Evolutionary conservation across 2,329 filamentous ascomycete genomes (phyloP), one percentile per base, ranked within the genome.

Genomic region (Teratosphaeria zuluensis): DNA sequence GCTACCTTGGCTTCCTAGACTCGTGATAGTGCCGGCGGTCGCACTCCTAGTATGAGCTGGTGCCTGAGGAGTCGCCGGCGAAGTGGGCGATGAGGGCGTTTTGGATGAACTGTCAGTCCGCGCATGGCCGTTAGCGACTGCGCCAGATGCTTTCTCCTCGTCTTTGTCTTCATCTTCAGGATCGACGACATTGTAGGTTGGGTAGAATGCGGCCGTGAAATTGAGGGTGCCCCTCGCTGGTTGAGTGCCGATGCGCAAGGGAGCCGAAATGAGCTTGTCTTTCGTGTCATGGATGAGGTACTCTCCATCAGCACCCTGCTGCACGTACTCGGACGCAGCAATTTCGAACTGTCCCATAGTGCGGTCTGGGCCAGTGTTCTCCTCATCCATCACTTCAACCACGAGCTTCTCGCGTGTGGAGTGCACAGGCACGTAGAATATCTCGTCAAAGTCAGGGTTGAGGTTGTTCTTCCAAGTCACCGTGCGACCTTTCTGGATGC

Each of bases 391-490:
- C 64, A 97, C 91, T 73, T 99, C 94, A 19, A 99, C 76, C 0
- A 86, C 85, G 32, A 99, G 78, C 69, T 88, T 90, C 72, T 99
- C 94, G 33, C 90, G 87, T 14, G 82, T 68, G 6, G 87, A 91
- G 72, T 96, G 92, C 59, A 99, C 83, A 1, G 95, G 92, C 0
- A 99, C 82, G 70, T 99, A 99, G 24, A 96, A 82, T 28, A 99
- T 86, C 74, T 99, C 94, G 68, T 99, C 91, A 86, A 89, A 99
- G 56, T 94, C 88, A 1, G 94, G 94, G 71, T 95, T 90, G 59
- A 99, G 84, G 62, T 96, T 95, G 75, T 96, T 99, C 71, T 90
- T 86, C 79, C 94, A 96, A 0, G 92, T 97, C 55, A 99, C 94
- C 2, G 94, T 97, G 59, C 92, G 85, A 9, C 84, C 91, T 73